phyloP scores from a whole-genome alignment of 768 basidiomycete genomes.

The Amanita muscaria region DNA sequence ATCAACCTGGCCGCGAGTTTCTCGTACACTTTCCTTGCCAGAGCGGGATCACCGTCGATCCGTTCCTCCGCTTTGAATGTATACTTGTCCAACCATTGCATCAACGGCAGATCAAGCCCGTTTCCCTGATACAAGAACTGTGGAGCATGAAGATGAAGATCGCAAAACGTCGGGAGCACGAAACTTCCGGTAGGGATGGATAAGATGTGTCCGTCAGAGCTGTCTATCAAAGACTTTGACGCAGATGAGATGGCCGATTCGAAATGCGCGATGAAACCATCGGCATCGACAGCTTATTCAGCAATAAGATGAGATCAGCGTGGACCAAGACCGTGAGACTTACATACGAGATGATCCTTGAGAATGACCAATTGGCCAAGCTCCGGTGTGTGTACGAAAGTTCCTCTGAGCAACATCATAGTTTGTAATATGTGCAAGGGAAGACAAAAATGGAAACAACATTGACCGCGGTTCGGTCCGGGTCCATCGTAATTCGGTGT shows the following conservation, averaged over 20 bases:
- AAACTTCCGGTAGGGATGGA: conserved; percentile 48
- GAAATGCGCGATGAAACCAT: conserved; percentile 46
- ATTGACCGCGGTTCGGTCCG: no score
- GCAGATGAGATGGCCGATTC: conserved; percentile 26
- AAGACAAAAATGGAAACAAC: neutral
- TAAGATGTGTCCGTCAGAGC: conserved; percentile 15
- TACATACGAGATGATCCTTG: conserved; percentile 47
- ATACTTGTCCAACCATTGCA: conserved; percentile 79
- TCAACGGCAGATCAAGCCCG: conserved; percentile 74
- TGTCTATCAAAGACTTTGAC: conserved; percentile 22
- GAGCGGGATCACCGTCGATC: conserved; percentile 49
- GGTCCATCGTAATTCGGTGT: no score
- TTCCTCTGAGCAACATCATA: conserved; percentile 26
- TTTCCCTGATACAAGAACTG: conserved; percentile 87
- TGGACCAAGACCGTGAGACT: conserved; percentile 4
- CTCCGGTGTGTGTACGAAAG: conserved; percentile 47
- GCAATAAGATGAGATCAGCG: neutral
- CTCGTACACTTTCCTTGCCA: conserved; percentile 62
- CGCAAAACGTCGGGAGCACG: conserved; percentile 71
- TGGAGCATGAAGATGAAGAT: conserved; percentile 82
- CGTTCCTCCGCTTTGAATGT: conserved; percentile 76
- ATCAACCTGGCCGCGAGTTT: conserved; percentile 58
- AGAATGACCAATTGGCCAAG: conserved; percentile 49
- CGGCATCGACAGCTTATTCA: conserved; percentile 21
- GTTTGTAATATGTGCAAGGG: neutral